These are phyloP conservation scores for Lachancea fermentati DNA, from an alignment of 805 yeast species.

Conservation along the genomic window DNA sequence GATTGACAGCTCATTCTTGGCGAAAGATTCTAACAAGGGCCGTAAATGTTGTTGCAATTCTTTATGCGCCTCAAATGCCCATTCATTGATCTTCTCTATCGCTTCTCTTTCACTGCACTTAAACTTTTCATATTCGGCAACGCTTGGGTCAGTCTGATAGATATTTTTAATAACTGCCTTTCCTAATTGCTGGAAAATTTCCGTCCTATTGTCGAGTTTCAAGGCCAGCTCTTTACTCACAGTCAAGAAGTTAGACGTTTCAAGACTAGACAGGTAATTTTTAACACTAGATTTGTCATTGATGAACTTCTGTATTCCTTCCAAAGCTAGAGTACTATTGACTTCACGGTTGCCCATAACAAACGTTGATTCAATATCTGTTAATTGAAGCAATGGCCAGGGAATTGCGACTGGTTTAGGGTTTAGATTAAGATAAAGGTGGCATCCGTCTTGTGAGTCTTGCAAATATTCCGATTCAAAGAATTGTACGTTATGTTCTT, in stretches of 20 bases:
- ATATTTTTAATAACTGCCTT: constrained; percentile 12
- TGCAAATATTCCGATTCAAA: constrained; percentile 6
- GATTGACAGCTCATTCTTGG: constrained; percentile 25
- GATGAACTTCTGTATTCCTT: constrained; percentile 19
- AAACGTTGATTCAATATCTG: constrained; percentile 8
- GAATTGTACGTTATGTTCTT: constrained; percentile 22
- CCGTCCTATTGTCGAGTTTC: constrained; percentile 15
- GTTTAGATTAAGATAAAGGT: constrained; percentile 22
- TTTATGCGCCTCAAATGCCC: constrained; percentile 29
- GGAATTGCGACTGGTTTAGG: not conserved
- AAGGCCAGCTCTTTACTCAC: constrained; percentile 13
- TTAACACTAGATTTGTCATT: constrained; percentile 29
- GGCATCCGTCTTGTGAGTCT: constrained; percentile 24
- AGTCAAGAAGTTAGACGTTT: constrained; percentile 19
- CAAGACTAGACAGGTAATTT: constrained; percentile 21
- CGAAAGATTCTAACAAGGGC: constrained; percentile 24
- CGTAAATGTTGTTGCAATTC: constrained; percentile 28
- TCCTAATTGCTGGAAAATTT: constrained; percentile 12
- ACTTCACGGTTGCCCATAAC: constrained; percentile 17
- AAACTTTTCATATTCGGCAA: constrained; percentile 17
- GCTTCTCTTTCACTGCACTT: constrained; percentile 12
- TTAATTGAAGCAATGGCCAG: constrained; percentile 7
- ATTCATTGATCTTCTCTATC: constrained; percentile 20
- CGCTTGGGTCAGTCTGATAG: constrained; percentile 13
- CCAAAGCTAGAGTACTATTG: constrained; percentile 20